phyloP scores from a whole-genome alignment of 1,284 basidiomycete species.

The Trametes polyzona region DNA sequence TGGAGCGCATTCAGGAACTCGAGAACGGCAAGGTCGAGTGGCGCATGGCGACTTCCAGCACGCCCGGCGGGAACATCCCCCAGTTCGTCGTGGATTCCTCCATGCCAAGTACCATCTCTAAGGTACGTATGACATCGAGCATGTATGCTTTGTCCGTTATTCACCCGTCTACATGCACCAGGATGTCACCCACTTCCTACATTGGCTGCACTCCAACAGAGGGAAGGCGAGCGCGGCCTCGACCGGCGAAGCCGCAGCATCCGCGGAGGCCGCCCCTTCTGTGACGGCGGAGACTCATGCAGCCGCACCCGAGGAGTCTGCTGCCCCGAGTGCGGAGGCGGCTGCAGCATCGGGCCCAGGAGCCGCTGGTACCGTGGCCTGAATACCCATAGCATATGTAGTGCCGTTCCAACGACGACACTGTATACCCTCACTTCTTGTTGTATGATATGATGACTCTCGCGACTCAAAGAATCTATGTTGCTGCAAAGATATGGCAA shows the following conservation, averaged over 20 bases:
- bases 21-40: slow-evolving; percentile 71
- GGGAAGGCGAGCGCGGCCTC: slow-evolving; percentile 12
- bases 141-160: neutral
- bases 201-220: slow-evolving; percentile 43
- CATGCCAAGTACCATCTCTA: slow-evolving; percentile 63
- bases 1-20: slow-evolving; percentile 67
- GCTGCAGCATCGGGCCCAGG: slow-evolving; percentile 2
- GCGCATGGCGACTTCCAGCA: slow-evolving; percentile 80
- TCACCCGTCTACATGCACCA: slow-evolving; percentile 30
- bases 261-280: slow-evolving; percentile 1
- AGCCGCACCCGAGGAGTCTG: neutral
- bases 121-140: slow-evolving; percentile 49
- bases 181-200: slow-evolving; percentile 71
- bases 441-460: too few relatives aligned
- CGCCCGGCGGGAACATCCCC: slow-evolving; percentile 71
- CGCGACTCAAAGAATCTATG: too few relatives aligned
- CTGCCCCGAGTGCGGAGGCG: neutral
- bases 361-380: slow-evolving; percentile 5
- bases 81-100: slow-evolving; percentile 60
- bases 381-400: neutral
- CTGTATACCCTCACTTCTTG: too few relatives aligned
- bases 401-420: too few relatives aligned
- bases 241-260: neutral
- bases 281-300: slow-evolving; percentile 4
- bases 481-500: too few relatives aligned